Conservation (phyloP, 495 filamentous ascomycete species). For the Parathielavia hyrcaniae region DNA sequence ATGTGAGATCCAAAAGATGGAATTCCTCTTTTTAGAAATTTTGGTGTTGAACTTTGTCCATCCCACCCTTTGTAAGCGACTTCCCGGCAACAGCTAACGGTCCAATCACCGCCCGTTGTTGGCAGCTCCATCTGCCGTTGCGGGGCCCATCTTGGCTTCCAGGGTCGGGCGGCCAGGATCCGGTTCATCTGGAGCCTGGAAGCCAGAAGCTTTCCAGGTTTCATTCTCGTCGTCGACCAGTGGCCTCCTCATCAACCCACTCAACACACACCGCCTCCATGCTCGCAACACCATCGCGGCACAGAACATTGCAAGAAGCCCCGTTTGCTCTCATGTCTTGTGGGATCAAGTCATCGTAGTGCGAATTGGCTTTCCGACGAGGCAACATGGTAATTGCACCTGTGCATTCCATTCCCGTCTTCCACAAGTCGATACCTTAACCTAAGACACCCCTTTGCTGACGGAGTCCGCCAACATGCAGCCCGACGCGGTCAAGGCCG, state of each 20-base stretch:
- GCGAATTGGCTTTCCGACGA: constrained; percentile 26
- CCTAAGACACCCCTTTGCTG: constrained; percentile 6
- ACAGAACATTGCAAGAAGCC: neutral
- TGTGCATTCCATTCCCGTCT: neutral
- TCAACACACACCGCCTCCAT: neutral
- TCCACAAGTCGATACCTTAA: too few relatives aligned
- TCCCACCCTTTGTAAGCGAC: neutral
- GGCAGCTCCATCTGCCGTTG: constrained; percentile 6
- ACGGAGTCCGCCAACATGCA: constrained; percentile 20
- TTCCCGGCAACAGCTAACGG: neutral
- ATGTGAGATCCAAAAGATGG: neutral
- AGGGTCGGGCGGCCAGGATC: neutral
- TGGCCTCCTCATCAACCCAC: neutral
- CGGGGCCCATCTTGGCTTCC: neutral
- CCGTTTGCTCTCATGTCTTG: constrained; percentile 28
- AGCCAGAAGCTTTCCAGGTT: too few relatives aligned
- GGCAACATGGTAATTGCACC: constrained; percentile 27
- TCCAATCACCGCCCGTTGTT: constrained; percentile 20
- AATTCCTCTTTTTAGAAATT: constrained; percentile 5
- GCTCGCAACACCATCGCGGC: neutral
- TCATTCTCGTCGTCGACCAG: too few relatives aligned
- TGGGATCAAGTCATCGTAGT: constrained; percentile 30
- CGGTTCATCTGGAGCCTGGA: neutral
- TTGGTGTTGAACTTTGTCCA: neutral
- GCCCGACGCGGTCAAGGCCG: constrained; percentile 59